Base-by-base conservation (phyloP, 306 rosid species). In the Clitoria ternatea region DNA sequence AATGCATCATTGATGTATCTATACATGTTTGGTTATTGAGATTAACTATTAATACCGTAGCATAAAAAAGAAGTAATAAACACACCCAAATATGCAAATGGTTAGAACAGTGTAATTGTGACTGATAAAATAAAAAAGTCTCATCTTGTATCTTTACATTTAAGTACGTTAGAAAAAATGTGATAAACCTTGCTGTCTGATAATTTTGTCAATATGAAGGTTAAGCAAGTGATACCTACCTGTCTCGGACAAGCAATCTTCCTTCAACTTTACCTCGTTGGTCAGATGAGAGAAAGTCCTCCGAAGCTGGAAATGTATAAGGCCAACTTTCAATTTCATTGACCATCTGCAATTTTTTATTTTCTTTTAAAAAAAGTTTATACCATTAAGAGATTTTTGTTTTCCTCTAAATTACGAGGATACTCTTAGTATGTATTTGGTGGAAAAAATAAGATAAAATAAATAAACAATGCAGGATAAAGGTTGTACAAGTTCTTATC, bases 311-410 rank as follows among this genome's bases (percentile, higher is more conserved):
- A 80, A 93, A 93, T 39, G 60, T 73, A 52, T 90, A 93, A 4
- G 98, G 97, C 98, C 98, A 93, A 5, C 80, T 82, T 72, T 85
- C 81, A 61, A 85, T 73, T 84, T 93, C 97, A 57, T 43, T 57
- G 2, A 69, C 77, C 96, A 78, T 82, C 97, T 93, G 73, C 23
- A 70, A 36, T 42, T 63, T 3, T 43, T n/a, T 6, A 12, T 5
- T 18, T 13, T 9, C 10, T 8, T 11, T 6, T 6, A 17, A 9
- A 7, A 10, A 17, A 64, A 24, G 3, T 7, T 7, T 18, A 2
- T n/a, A n/a, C n/a, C n/a, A n/a, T n/a, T n/a, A n/a, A n/a, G n/a
- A n/a, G n/a, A n/a, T n/a, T n/a, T n/a, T n/a, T n/a, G n/a, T n/a
- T n/a, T n/a, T n/a, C n/a, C n/a, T n/a, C n/a, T n/a, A n/a, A n/a